Evolutionary conservation across 306 rosid genomes (phyloP).

Genomic region (Leucaena leucocephala): DNA sequence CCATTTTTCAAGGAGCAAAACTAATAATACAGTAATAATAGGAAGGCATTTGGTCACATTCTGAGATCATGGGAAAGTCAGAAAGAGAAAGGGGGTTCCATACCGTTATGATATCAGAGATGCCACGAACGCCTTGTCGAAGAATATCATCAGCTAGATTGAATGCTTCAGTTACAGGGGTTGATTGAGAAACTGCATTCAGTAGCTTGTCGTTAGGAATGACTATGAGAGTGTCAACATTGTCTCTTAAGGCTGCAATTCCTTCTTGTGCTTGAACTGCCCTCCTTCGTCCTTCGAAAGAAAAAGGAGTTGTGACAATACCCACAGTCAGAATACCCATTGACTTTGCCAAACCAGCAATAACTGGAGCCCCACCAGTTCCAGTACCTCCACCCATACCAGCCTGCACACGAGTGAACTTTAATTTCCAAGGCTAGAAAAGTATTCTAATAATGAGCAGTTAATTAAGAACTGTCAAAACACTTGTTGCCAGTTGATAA

Average conservation of each 20-base stretch:
- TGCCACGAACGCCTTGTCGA: conserved; percentile 91
- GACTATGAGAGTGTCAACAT: conserved; percentile 82
- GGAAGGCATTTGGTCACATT: conserved; percentile 10
- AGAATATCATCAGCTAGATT: conserved; percentile 90
- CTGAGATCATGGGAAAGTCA: background rate
- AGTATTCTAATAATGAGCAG: conserved; percentile 10
- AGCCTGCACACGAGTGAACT: conserved; percentile 53
- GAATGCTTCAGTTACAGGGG: conserved; percentile 92
- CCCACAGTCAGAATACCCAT: conserved; percentile 93
- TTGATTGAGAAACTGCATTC: conserved; percentile 83
- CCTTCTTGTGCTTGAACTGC: conserved; percentile 97
- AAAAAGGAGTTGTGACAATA: conserved; percentile 84
- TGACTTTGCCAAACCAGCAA: conserved; percentile 84
- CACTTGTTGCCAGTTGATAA: conserved; percentile 11
- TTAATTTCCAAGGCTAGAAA: conserved; percentile 26
- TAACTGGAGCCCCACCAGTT: conserved; percentile 88
- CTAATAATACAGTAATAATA: background rate
- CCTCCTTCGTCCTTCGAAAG: conserved; percentile 87
- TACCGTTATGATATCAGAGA: conserved; percentile 90
- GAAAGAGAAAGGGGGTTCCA: background rate
- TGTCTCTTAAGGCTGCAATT: conserved; percentile 83
- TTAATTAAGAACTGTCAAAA: conserved; percentile 18
- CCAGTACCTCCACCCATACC: conserved; percentile 99
- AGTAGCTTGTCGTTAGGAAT: conserved; percentile 91
- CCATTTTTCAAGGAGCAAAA: background rate